Base-by-base conservation (phyloP, 2,329 filamentous ascomycete genomes). In the Phoma sp. region DNA sequence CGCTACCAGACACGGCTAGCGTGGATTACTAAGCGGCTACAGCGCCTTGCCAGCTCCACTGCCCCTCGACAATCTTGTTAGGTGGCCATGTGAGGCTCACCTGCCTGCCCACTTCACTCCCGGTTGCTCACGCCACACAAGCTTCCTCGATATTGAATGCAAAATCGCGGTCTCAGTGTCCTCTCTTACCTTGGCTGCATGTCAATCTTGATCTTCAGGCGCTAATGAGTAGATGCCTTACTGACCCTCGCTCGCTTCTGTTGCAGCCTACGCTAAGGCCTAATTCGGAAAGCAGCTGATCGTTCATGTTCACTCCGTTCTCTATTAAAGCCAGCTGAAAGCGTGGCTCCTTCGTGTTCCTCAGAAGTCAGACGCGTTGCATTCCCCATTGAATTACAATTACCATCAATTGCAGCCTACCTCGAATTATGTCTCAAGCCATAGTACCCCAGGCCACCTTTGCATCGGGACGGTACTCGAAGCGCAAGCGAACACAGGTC, bases 201-300 rank as follows among this genome's bases (percentile, higher is more conserved):
- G 14, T n/a, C n/a, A 11, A 23, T n/a, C 24, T 33, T 42, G 35
- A 41, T 50, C 36, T 9, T 42, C 24, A 49, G 49, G 33, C 37
- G 49, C 49, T 52, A 22, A 55, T 49, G 44, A 53, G 54, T 68
- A 65, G 70, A 67, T 68, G 67, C 70, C 69, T 71, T 52, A 65
- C 32, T 59, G 54, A 65, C 30, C 60, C 62, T 52, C 59, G 61
- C 61, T 58, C 33, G 60, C 59, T 59, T 41, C 59, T 50, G 24
- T 64, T 68, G 70, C 60, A 64, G 71, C 70, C 69, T 73, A 66
- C 55, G 54, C 70, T 73, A 71, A 65, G 45, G 7, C 54, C 47
- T 44, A 35, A 60, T 59, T 25, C 47, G 58, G 44, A 27, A 48
- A 56, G 14, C 57, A 65, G 25, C 48, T 57, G 56, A 65, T 56